Evolutionary conservation across 2,329 filamentous ascomycete genomes (phyloP).

Genomic region (Fusarium xyrophilum): DNA sequence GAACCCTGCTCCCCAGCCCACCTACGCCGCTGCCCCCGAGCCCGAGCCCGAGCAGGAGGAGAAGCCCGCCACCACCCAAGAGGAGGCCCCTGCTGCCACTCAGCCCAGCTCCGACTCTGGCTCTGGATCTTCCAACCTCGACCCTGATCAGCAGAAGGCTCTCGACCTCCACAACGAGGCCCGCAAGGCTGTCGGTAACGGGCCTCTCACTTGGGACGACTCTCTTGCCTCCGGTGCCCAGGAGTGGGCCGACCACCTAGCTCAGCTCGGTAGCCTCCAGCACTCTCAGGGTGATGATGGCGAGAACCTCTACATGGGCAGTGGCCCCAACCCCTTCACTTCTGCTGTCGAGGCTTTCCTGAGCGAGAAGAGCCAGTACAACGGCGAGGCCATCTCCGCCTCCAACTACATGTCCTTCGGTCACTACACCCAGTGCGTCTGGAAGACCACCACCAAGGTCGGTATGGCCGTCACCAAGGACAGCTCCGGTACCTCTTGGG

Average conservation of each 20-base stretch:
- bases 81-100: neutral
- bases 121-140: constrained; percentile 18
- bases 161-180: constrained; percentile 40
- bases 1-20: neutral
- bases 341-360: constrained; percentile 35
- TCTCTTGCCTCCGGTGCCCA: constrained; percentile 35
- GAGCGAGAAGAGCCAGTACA: constrained; percentile 36
- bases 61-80: neutral
- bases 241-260: constrained; percentile 36
- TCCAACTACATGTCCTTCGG: constrained; percentile 36
- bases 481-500: constrained; percentile 27
- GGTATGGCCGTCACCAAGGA: constrained; percentile 33
- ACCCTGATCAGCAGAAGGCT: constrained; percentile 33
- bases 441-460: constrained; percentile 39
- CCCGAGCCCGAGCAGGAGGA: too few relatives aligned
- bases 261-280: constrained; percentile 23
- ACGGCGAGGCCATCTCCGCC: constrained; percentile 27
- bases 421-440: constrained; percentile 40
- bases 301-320: constrained; percentile 40
- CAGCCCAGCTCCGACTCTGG: too few relatives aligned
- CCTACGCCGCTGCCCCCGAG: neutral
- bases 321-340: constrained; percentile 18
- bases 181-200: constrained; percentile 32
- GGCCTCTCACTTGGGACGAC: constrained; percentile 31
- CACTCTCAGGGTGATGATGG: constrained; percentile 34